phyloP scores from a whole-genome alignment of 108 stramenopile genomes.

The Conticribra weissflogii region DNA sequence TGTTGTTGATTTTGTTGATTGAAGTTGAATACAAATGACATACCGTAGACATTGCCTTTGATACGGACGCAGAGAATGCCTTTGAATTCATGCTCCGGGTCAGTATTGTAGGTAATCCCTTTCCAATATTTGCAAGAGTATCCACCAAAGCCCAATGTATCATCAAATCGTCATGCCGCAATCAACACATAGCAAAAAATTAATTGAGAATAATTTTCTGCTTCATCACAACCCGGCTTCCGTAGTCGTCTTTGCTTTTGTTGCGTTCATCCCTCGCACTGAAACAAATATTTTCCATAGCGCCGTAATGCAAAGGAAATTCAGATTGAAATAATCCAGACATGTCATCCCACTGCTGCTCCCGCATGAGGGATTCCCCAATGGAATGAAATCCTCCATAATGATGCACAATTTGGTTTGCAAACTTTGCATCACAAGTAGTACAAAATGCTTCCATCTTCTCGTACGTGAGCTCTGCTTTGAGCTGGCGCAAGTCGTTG shows the following conservation, averaged over 20 bases:
- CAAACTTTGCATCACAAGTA: background rate
- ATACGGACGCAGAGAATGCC: background rate
- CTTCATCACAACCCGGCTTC: background rate
- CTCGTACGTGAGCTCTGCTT: background rate
- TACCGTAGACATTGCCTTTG: background rate
- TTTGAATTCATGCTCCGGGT: background rate
- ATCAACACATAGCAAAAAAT: background rate
- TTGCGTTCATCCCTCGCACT: background rate
- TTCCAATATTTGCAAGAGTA: background rate
- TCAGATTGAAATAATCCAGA: background rate
- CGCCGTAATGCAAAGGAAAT: background rate
- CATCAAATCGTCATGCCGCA: background rate
- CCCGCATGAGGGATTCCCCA: background rate
- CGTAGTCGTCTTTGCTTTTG: background rate
- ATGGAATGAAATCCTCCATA: background rate
- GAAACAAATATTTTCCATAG: background rate
- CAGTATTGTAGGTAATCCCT: background rate
- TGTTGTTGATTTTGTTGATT: background rate
- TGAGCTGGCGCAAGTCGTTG: background rate
- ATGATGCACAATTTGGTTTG: background rate
- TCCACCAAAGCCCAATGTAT: background rate
- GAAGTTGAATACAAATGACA: background rate
- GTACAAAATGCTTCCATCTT: background rate
- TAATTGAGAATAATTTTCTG: background rate
- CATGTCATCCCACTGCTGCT: background rate